A percentile compares a stretch with the other conserved stretches of the same genome.
Conservation (phyloP, 768 basidiomycete genomes). For the Daedaleopsis sinensis region DNA sequence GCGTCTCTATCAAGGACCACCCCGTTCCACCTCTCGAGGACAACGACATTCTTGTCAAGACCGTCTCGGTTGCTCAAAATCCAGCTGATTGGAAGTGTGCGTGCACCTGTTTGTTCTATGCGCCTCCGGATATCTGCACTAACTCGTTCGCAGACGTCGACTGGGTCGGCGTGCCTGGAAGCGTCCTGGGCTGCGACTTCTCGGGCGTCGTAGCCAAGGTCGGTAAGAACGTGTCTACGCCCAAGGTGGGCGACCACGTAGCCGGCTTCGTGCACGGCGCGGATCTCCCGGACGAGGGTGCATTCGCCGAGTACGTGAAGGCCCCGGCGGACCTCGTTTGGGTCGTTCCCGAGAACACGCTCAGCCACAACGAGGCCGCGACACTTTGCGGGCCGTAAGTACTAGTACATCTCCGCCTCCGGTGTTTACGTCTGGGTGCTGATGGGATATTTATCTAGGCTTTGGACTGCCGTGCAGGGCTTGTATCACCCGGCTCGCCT, state of each 20-base stretch:
- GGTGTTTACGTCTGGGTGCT: background rate
- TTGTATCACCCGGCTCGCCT: conserved; percentile 23
- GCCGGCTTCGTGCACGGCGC: conserved; percentile 32
- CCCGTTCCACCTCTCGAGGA: conserved; percentile 21
- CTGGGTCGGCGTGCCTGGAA: conserved; percentile 10
- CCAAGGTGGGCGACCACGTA: conserved; percentile 30
- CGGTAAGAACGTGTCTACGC: conserved; percentile 22
- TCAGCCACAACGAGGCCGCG: conserved; percentile 22
- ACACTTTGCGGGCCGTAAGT: conserved; percentile 26
- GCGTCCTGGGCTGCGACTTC: conserved; percentile 29
- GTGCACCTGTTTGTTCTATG: background rate
- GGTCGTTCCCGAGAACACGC: conserved; percentile 17
- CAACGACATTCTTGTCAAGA: conserved; percentile 24
- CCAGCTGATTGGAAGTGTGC: conserved; percentile 25
- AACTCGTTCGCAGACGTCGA: conserved; percentile 14
- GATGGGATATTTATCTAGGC: conserved; percentile 1
- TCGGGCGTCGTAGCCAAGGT: conserved; percentile 28
- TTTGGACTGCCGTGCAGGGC: conserved; percentile 25
- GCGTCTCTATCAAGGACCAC: conserved; percentile 15
- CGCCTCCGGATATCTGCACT: background rate
- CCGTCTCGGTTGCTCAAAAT: conserved; percentile 19
- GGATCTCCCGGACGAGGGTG: conserved; percentile 21
- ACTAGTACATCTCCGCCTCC: no score
- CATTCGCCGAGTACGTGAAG: conserved; percentile 33
- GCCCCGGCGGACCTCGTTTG: conserved; percentile 25